Percentiles rank a stretch among this genome's conserved stretches.
Conservation (phyloP, 768 basidiomycete genomes). For the Tricholoma bakamatsutake region DNA sequence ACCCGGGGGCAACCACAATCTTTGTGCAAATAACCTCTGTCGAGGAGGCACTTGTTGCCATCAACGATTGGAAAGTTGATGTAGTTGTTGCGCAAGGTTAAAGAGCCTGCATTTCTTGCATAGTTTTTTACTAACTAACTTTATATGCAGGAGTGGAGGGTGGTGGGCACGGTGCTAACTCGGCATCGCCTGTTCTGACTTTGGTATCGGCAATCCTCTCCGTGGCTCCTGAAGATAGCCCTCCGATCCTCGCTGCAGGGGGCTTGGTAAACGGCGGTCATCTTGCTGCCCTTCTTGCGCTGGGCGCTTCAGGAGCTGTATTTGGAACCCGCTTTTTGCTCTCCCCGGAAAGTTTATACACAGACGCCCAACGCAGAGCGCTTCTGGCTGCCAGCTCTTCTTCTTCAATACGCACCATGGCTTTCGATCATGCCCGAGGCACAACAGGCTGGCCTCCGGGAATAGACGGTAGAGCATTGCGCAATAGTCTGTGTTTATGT, state of each 20-base stretch:
- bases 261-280: slow-evolving; percentile 63
- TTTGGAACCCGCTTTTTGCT: slow-evolving; percentile 74
- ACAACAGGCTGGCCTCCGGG: slow-evolving; percentile 56
- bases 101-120: not conserved
- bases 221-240: slow-evolving; percentile 33
- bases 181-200: slow-evolving; percentile 54
- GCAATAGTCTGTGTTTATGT: slow-evolving; percentile 35
- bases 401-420: slow-evolving; percentile 51
- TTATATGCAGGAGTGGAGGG: slow-evolving; percentile 58
- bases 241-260: slow-evolving; percentile 68
- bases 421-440: slow-evolving; percentile 54
- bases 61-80: slow-evolving; percentile 66
- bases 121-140: not conserved
- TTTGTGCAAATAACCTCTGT: slow-evolving; percentile 63
- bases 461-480: slow-evolving; percentile 56
- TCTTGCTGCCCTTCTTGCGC: slow-evolving; percentile 55
- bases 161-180: slow-evolving; percentile 65
- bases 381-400: slow-evolving; percentile 41
- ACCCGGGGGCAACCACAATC: slow-evolving; percentile 41
- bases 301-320: slow-evolving; percentile 65
- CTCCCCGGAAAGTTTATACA: slow-evolving; percentile 59
- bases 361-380: slow-evolving; percentile 44
- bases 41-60: slow-evolving; percentile 52
- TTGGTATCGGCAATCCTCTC: slow-evolving; percentile 52
- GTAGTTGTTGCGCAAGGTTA: slow-evolving; percentile 75